These are phyloP conservation scores for Lophium mytilinum DNA, from an alignment of 495 filamentous ascomycete genomes.

Conservation along the genomic window DNA sequence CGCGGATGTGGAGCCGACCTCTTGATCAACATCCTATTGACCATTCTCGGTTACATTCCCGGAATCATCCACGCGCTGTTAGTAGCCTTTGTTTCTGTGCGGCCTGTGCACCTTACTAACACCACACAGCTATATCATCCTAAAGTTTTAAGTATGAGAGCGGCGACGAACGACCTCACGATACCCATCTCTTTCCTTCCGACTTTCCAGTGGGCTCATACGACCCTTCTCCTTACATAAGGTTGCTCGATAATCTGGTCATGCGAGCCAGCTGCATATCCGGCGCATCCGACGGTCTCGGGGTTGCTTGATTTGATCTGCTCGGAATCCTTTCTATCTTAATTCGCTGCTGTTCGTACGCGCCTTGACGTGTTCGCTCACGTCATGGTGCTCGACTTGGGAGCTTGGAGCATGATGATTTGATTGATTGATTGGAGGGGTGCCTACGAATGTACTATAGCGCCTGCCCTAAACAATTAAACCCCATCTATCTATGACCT, in stretches of 20 bases:
- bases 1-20: slow-evolving; percentile 75
- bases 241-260: not conserved
- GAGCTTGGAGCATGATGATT: not conserved
- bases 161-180: slow-evolving; percentile 2
- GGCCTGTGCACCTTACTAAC: not conserved
- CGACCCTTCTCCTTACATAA: not conserved
- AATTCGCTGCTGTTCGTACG: no score
- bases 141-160: slow-evolving; percentile 39
- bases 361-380: no score
- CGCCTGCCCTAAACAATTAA: no score
- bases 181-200: slow-evolving; percentile 19
- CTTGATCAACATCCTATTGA: slow-evolving; percentile 80
- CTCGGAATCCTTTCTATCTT: no score
- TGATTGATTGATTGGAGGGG: no score
- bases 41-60: slow-evolving; percentile 56
- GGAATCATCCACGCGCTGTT: slow-evolving; percentile 39
- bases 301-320: no score
- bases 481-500: no score
- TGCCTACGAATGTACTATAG: no score
- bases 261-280: slow-evolving; percentile 1
- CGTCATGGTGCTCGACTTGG: not conserved
- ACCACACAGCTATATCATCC: slow-evolving; percentile 39
- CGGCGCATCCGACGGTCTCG: not conserved
- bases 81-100: not conserved
- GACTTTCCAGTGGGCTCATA: not conserved